These are phyloP conservation scores for Malus asiatica DNA, from an alignment of 306 rosid species.

Conservation along the genomic window DNA sequence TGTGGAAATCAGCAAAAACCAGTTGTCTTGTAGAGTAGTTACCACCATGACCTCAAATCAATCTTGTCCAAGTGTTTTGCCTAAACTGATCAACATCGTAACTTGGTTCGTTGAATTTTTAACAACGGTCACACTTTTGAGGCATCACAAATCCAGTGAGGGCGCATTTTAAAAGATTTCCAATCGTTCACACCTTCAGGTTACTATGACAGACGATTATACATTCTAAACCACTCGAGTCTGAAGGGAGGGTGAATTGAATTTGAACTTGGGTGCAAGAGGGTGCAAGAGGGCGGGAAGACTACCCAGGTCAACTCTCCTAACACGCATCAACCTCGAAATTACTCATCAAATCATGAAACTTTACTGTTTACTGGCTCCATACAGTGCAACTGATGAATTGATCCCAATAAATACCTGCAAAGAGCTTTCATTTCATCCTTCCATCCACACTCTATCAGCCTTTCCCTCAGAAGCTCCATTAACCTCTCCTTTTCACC, in stretches of 20 bases:
- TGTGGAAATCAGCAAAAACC: neutral
- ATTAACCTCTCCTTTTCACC: constrained; percentile 84
- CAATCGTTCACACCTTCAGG: neutral
- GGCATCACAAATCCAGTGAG: neutral
- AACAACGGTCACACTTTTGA: neutral
- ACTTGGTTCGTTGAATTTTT: neutral
- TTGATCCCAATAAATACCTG: constrained; percentile 40
- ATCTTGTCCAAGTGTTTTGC: neutral
- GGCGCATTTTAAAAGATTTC: neutral
- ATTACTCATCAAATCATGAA: neutral
- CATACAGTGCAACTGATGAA: neutral
- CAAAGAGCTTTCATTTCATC: constrained; percentile 91
- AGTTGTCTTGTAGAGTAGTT: neutral
- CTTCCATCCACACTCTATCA: constrained; percentile 94
- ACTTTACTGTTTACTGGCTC: neutral
- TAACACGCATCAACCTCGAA: neutral
- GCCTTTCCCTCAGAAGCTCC: constrained; percentile 87
- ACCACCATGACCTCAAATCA: neutral
- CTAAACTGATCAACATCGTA: neutral
- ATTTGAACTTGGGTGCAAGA: too few relatives aligned
- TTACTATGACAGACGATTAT: neutral
- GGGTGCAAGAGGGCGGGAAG: too few relatives aligned
- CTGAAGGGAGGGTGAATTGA: too few relatives aligned
- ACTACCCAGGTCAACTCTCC: too few relatives aligned
- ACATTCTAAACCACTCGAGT: too few relatives aligned